Base-by-base conservation (phyloP, 345 rosid species). In the Streptanthus diversifolius region DNA sequence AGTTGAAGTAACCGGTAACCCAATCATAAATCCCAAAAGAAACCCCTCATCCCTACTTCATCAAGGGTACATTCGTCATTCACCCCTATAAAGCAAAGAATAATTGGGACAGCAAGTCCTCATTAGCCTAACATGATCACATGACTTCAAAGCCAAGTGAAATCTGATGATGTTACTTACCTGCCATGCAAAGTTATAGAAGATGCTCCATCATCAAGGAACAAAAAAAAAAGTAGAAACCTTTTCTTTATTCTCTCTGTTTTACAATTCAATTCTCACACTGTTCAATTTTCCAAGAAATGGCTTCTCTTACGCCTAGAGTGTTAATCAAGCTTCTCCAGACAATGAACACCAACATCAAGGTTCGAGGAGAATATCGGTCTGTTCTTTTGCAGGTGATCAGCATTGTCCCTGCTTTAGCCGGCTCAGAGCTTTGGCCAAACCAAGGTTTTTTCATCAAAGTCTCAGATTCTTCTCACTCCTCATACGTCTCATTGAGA, bases 401-500 rank as follows among this genome's bases (percentile, higher is more conserved):
- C 80, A 86, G 95, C 82, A 91, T 93, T 22, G 95, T 93, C 29
- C 96, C 95, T 53, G 98, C 96, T 35, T 82, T 93, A 71, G 63
- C 88, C 4, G 98, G 98, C 64, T 85, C 90, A 19, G 96, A 91
- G 64, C 83, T 91, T 59, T 93, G 96, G 92, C 98, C 98, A 1
- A 91, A 93, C 73, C 95, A 87, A 68, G 98, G 97, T 7, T 93
- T 91, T 80, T 93, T 91, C 77, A 76, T 93, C 64, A 89, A 93
- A 84, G 90, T 91, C 7, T 93, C 96, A 0, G 98, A 93, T 70
- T 91, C 96, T 9, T 89, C 96, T 7, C 98, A 93, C 72, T 89
- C 98, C 3, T 87, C 97, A 0, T 93, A 93, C 5, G 87, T 83
- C 51, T 86, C 97, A 9, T 58, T 91, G 19, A 85, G 85, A 2